These are phyloP conservation scores for Persicaria maculosa DNA, from an alignment of 148 eudicot genomes.

Conservation along the genomic window DNA sequence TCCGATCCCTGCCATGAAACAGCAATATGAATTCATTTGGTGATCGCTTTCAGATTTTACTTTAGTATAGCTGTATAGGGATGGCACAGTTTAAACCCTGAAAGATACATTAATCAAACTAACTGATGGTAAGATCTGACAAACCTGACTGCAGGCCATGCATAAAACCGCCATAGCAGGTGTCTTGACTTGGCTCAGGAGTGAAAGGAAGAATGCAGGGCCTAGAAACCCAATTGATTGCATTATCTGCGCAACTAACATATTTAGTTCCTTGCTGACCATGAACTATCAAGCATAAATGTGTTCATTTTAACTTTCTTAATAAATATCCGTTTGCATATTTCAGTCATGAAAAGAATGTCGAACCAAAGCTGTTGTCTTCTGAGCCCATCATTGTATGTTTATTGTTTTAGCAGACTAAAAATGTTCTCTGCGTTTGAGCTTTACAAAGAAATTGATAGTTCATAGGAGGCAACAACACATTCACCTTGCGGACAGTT, in stretches of 20 bases:
- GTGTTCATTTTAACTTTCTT: neutral
- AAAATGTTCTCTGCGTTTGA: neutral
- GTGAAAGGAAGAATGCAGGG: slow-evolving; percentile 89
- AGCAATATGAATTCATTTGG: neutral
- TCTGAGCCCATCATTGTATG: neutral
- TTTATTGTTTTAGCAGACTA: neutral
- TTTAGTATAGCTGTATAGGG: too few relatives aligned
- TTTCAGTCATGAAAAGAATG: neutral
- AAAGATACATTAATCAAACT: neutral
- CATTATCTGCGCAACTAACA: slow-evolving; percentile 65
- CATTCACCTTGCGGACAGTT: slow-evolving; percentile 78
- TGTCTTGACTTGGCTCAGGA: slow-evolving; percentile 65
- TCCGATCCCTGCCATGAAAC: slow-evolving; percentile 66
- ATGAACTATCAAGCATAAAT: neutral
- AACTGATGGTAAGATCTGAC: neutral
- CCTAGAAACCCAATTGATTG: slow-evolving; percentile 94
- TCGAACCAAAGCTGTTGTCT: neutral
- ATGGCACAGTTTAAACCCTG: neutral
- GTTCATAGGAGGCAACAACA: neutral
- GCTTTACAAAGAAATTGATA: neutral
- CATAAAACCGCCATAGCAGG: slow-evolving; percentile 90
- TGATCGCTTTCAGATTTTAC: too few relatives aligned
- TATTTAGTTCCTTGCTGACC: neutral
- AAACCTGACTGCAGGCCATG: slow-evolving; percentile 99
- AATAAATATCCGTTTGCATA: neutral